Percentiles rank a stretch among this genome's conserved stretches.
Evolutionary conservation across 208 protist species (phyloP).

Genomic region (Porcisia deanei): DNA sequence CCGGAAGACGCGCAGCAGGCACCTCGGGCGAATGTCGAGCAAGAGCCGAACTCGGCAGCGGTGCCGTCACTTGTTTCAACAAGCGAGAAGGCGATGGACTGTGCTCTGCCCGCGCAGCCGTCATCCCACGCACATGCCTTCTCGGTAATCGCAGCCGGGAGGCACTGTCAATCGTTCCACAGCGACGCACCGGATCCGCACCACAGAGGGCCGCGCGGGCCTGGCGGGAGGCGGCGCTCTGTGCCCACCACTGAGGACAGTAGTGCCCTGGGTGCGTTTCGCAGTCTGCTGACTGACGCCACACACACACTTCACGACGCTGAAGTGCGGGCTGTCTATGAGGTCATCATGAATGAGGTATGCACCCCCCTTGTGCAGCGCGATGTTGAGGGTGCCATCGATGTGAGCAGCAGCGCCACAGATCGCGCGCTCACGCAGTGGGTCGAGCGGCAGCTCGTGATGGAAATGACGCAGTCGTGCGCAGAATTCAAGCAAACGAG

Average conservation of each 20-base stretch:
- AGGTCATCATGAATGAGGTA: slow-evolving; percentile 33
- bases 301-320: slow-evolving; percentile 36
- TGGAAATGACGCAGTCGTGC: slow-evolving; percentile 6
- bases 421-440: slow-evolving; percentile 47
- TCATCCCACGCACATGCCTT: neutral
- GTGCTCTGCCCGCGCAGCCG: neutral
- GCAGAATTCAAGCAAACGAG: neutral
- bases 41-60: neutral
- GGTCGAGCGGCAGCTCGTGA: slow-evolving; percentile 32
- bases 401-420: slow-evolving; percentile 14
- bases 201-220: neutral
- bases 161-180: slow-evolving; percentile 1
- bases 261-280: slow-evolving; percentile 3
- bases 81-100: neutral
- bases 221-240: neutral
- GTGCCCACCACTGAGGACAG: neutral
- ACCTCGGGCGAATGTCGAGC: neutral
- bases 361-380: slow-evolving; percentile 25
- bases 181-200: neutral
- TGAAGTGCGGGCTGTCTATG: slow-evolving; percentile 46
- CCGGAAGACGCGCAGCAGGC: neutral
- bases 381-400: slow-evolving; percentile 21
- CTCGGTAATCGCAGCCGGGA: slow-evolving; percentile 3
- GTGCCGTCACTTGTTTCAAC: neutral
- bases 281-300: slow-evolving; percentile 26